Evolutionary conservation across 2,329 filamentous ascomycete species (phyloP).

Genomic region (Raffaelea deltoideospora): DNA sequence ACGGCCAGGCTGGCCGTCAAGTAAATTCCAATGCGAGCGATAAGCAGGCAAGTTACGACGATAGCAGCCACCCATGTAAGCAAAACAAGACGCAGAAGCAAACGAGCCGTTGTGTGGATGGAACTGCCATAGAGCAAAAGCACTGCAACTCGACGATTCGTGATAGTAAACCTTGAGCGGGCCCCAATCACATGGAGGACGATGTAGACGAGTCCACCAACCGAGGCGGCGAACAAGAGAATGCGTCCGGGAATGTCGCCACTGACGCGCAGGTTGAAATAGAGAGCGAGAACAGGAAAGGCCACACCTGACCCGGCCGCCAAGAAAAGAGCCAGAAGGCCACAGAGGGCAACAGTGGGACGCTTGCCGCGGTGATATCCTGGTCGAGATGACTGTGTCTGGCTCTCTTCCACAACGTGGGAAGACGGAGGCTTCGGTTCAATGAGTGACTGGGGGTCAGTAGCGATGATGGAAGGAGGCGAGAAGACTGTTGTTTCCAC

Average conservation of each 20-base stretch:
- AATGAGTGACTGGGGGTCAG: too few relatives aligned
- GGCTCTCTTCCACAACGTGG: too few relatives aligned
- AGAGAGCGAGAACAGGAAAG: constrained; percentile 13
- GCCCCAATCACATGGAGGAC: constrained; percentile 15
- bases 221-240: constrained; percentile 15
- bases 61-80: constrained; percentile 16
- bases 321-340: constrained; percentile 9
- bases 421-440: too few relatives aligned
- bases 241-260: constrained; percentile 15
- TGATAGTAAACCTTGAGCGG: constrained; percentile 11
- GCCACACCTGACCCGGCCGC: constrained; percentile 14
- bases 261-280: constrained; percentile 9
- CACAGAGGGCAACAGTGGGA: not conserved
- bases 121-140: constrained; percentile 16
- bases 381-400: too few relatives aligned
- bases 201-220: constrained; percentile 14
- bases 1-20: constrained; percentile 9
- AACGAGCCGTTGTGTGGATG: constrained; percentile 15
- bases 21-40: constrained; percentile 9
- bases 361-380: not conserved
- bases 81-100: constrained; percentile 16
- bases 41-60: constrained; percentile 15
- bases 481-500: too few relatives aligned
- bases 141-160: constrained; percentile 10
- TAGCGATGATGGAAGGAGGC: too few relatives aligned